phyloP scores from a whole-genome alignment of 805 yeast species.

The Cyberlindnera sargentensis region DNA sequence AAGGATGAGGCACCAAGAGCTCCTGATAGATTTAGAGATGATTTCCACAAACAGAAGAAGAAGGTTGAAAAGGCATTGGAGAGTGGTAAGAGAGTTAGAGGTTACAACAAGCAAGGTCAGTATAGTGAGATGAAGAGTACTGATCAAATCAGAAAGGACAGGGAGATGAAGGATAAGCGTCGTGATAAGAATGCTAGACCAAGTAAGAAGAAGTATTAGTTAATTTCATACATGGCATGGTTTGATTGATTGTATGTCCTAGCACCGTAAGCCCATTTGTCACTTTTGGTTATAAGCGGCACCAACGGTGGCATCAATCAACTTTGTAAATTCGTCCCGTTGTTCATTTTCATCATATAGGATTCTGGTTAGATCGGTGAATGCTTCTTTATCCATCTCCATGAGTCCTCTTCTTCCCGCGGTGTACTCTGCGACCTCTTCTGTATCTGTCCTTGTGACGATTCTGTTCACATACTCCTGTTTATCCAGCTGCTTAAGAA shows the following conservation, averaged over 20 bases:
- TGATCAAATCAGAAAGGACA: slow-evolving; percentile 71
- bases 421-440: slow-evolving; percentile 23
- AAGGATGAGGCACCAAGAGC: slow-evolving; percentile 72
- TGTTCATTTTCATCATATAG: slow-evolving; percentile 19
- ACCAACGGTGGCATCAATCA: slow-evolving; percentile 12
- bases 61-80: slow-evolving; percentile 76
- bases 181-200: slow-evolving; percentile 86
- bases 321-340: slow-evolving; percentile 8
- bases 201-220: slow-evolving; percentile 22
- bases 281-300: slow-evolving; percentile 12
- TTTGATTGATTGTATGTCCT: background rate
- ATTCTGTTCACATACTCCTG: slow-evolving; percentile 20
- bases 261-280: background rate
- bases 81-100: slow-evolving; percentile 66
- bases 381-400: slow-evolving; percentile 22
- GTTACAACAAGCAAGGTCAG: slow-evolving; percentile 32
- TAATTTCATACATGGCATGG: background rate
- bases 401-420: slow-evolving; percentile 24
- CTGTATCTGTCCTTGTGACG: slow-evolving; percentile 14
- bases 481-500: slow-evolving; percentile 20
- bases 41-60: slow-evolving; percentile 74
- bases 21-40: slow-evolving; percentile 89
- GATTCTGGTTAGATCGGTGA: slow-evolving; percentile 18
- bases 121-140: slow-evolving; percentile 54
- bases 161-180: slow-evolving; percentile 63